Percentiles rank a stretch among this genome's conserved stretches.
phyloP scores from a whole-genome alignment of 352 stramenopile species.

The Thalassiosira hispida region DNA sequence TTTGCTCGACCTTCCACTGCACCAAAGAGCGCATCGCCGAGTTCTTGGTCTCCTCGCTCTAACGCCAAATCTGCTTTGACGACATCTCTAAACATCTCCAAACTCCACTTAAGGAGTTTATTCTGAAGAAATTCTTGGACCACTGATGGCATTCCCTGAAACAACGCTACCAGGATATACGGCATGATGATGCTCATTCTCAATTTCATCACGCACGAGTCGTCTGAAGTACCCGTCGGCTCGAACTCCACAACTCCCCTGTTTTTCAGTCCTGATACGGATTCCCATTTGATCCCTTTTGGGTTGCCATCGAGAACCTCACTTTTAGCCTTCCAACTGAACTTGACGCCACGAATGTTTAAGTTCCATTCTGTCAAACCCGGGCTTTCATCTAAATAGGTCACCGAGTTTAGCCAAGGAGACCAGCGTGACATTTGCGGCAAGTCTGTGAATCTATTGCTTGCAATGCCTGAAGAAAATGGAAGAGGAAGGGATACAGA shows the following conservation, averaged over 20 bases:
- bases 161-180: conserved; percentile 72
- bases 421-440: conserved; percentile 82
- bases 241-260: conserved; percentile 78
- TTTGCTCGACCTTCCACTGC: conserved; percentile 80
- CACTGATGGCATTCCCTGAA: conserved; percentile 68
- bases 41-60: conserved; percentile 80
- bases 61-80: conserved; percentile 83
- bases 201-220: conserved; percentile 78
- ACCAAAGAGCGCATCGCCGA: conserved; percentile 82
- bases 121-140: conserved; percentile 83
- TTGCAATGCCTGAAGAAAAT: conserved; percentile 76
- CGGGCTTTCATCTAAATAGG: conserved; percentile 67
- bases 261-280: conserved; percentile 78
- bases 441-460: conserved; percentile 78
- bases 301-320: conserved; percentile 58
- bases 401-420: conserved; percentile 81
- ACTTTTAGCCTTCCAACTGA: conserved; percentile 78
- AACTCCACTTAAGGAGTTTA: conserved; percentile 84
- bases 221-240: conserved; percentile 49
- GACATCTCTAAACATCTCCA: conserved; percentile 86
- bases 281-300: conserved; percentile 80
- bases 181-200: conserved; percentile 79
- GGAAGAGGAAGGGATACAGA: conserved; percentile 75
- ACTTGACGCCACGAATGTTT: conserved; percentile 74
- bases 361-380: conserved; percentile 81